These are phyloP conservation scores for Fraxinus paxiana DNA, from an alignment of 305 asterid species.

Conservation along the genomic window DNA sequence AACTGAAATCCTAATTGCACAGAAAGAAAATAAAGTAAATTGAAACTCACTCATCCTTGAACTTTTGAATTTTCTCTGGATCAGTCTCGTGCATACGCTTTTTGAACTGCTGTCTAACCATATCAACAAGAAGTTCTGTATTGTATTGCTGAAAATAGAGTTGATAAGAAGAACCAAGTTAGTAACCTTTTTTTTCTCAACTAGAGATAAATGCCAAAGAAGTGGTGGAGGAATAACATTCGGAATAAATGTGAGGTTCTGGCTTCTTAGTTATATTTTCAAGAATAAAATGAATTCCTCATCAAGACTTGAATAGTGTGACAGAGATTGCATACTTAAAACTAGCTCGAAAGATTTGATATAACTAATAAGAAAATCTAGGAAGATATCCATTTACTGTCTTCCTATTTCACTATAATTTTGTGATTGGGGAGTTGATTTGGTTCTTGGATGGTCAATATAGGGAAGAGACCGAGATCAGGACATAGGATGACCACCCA, in stretches of 20 bases:
- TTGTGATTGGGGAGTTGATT: neutral
- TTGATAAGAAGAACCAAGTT: constrained; percentile 14
- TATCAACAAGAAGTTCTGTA: constrained; percentile 56
- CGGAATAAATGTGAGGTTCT: neutral
- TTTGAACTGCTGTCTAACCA: constrained; percentile 81
- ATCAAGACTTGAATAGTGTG: neutral
- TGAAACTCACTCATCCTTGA: constrained; percentile 70
- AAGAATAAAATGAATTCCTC: neutral
- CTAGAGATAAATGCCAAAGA: neutral
- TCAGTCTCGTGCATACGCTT: constrained; percentile 71
- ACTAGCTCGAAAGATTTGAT: neutral
- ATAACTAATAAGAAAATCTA: neutral
- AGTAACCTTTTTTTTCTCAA: constrained; percentile 2
- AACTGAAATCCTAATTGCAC: neutral
- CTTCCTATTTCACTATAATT: neutral
- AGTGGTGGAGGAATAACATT: neutral
- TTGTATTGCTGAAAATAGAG: constrained; percentile 59
- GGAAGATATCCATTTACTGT: neutral
- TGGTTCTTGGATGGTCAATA: neutral
- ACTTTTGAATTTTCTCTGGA: constrained; percentile 71
- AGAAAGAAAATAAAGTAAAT: neutral
- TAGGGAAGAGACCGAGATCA: neutral
- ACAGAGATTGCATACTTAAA: neutral
- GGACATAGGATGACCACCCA: neutral
- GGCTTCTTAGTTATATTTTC: neutral